A percentile compares a stretch with the other conserved stretches of the same genome.
Evolutionary conservation across 371 early-diverging fungal genomes (phyloP).

Genomic region (Mortierella sp.): DNA sequence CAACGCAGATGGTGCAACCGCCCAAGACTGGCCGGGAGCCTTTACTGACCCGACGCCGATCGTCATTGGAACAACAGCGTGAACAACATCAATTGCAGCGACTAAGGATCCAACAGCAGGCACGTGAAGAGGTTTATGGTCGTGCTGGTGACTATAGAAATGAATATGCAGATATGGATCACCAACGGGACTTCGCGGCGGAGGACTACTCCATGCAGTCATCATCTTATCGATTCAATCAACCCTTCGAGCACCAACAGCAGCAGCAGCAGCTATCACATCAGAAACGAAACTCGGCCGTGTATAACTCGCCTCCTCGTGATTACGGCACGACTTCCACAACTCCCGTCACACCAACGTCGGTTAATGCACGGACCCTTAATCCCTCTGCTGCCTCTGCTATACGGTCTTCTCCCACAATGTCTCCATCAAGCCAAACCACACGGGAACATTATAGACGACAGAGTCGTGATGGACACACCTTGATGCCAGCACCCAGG

Average conservation of each 20-base stretch:
- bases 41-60: neutral
- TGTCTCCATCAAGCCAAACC: neutral
- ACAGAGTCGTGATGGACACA: slow-evolving; percentile 27
- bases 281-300: neutral
- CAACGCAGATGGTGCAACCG: slow-evolving; percentile 1
- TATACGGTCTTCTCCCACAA: slow-evolving; percentile 8
- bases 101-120: slow-evolving; percentile 28
- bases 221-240: neutral
- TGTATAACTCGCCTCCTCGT: neutral
- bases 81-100: slow-evolving; percentile 31
- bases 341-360: neutral
- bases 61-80: slow-evolving; percentile 7
- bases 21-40: slow-evolving; percentile 3
- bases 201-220: slow-evolving; percentile 10
- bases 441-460: slow-evolving; percentile 30
- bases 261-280: neutral
- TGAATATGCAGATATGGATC: slow-evolving; percentile 9
- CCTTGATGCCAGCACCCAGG: slow-evolving; percentile 23
- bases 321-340: neutral
- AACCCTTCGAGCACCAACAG: neutral
- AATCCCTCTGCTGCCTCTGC: neutral
- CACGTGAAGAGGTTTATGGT: slow-evolving; percentile 35
- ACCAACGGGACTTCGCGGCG: neutral
- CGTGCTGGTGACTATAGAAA: slow-evolving; percentile 21
- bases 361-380: neutral